Conservation (phyloP, 495 filamentous ascomycete species). For the Tuber indicum region DNA sequence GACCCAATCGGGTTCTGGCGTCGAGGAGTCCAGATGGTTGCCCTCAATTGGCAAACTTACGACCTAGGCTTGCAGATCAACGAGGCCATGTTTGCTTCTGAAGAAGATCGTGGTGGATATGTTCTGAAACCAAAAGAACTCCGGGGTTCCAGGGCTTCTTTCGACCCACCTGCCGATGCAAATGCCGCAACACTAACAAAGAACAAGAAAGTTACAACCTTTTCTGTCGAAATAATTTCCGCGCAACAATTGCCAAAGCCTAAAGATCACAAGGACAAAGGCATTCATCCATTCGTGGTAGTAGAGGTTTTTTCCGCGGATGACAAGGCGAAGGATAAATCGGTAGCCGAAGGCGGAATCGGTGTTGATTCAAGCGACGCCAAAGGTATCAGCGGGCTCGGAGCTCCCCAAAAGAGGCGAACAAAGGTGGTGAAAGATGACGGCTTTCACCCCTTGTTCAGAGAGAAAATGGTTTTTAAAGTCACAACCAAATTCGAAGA, state of each 20-base stretch:
- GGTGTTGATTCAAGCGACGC: conserved; percentile 64
- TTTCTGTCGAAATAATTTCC: conserved; percentile 81
- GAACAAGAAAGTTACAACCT: conserved; percentile 69
- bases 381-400: conserved; percentile 63
- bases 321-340: conserved; percentile 61
- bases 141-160: conserved; percentile 46
- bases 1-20: conserved; percentile 89
- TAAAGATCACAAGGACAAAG: conserved; percentile 60
- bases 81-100: conserved; percentile 95
- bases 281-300: conserved; percentile 86
- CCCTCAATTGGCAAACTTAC: conserved; percentile 97
- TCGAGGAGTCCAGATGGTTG: conserved; percentile 91
- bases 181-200: conserved; percentile 50
- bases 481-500: conserved; percentile 86
- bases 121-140: conserved; percentile 86
- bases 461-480: conserved; percentile 65
- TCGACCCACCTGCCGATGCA: conserved; percentile 46
- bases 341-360: conserved; percentile 58
- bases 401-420: conserved; percentile 66
- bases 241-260: conserved; percentile 90
- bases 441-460: conserved; percentile 84
- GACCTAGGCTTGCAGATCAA: conserved; percentile 92
- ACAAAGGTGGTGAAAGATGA: conserved; percentile 76
- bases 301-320: conserved; percentile 92
- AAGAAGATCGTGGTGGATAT: conserved; percentile 79